phyloP scores from a whole-genome alignment of 768 basidiomycete species.

The Rossbeevera mucosa region DNA sequence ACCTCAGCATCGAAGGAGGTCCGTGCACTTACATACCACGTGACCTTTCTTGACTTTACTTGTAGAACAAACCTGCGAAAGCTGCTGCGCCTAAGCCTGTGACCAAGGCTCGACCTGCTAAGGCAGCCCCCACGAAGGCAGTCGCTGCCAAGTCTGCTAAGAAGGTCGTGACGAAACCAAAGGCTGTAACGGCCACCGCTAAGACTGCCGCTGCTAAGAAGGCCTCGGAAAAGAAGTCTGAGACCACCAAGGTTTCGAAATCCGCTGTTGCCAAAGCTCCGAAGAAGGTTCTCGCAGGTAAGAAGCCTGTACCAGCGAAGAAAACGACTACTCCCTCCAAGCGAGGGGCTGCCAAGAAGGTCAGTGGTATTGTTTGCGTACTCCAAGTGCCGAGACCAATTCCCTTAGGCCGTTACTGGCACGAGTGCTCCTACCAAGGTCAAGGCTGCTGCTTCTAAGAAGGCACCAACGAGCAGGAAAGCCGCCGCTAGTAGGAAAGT shows the following conservation, averaged over 20 bases:
- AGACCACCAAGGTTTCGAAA: conserved; percentile 34
- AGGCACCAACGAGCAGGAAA: conserved; percentile 26
- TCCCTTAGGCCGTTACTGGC: conserved; percentile 48
- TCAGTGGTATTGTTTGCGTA: conserved; percentile 17
- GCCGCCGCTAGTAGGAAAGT: conserved; percentile 24
- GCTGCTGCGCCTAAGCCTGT: conserved; percentile 23
- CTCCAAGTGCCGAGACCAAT: conserved; percentile 1
- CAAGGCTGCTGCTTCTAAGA: conserved; percentile 33
- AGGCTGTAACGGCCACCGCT: conserved; percentile 24
- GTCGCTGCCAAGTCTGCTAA: conserved; percentile 22
- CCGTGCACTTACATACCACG: conserved; percentile 27
- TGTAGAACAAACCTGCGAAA: conserved; percentile 32
- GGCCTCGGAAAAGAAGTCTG: conserved; percentile 30
- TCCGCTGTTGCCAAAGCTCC: conserved; percentile 22
- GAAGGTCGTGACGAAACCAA: conserved; percentile 34
- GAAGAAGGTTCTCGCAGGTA: conserved; percentile 32
- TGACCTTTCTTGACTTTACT: conserved; percentile 14
- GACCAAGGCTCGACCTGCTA: conserved; percentile 23
- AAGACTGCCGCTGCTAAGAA: conserved; percentile 41
- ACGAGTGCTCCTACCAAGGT: conserved; percentile 36
- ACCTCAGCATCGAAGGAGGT: conserved; percentile 57
- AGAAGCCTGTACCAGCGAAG: conserved; percentile 34
- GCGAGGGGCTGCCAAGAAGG: conserved; percentile 63
- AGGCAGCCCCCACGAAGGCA: conserved; percentile 26
- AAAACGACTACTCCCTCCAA: conserved; percentile 40